Evolutionary conservation across 192 early-diverging fungal species (phyloP), one percentile per base, ranked within the genome.

Genomic region (Lobosporangium transversale): DNA sequence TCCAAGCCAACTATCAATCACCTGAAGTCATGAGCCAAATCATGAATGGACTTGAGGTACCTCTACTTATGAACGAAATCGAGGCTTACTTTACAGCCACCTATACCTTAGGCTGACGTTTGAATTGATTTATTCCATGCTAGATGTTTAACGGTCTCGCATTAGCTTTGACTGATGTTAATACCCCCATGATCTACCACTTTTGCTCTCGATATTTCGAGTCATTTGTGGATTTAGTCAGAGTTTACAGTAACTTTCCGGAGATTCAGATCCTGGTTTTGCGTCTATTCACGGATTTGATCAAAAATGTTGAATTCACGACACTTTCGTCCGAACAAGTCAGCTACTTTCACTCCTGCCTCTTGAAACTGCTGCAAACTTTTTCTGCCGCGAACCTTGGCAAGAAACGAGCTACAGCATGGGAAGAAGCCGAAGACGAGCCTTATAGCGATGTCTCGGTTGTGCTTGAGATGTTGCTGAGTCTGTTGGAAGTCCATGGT

Each of bases 71-170:
- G n/a, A n/a, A n/a, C n/a, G n/a, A n/a, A n/a, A n/a, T n/a, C n/a
- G 11, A 21, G n/a, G 1, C 49, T 21, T 50, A 11, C 18, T 11
- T 50, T 23, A 50, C 15, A 10, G 15, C 15, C 1, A 50, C 49
- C 15, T 11, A 50, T 3, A 10, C 0, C 23, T 7, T 7, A 31
- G 7, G 12, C 33, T 32, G 18, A 48, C n/a, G 6, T 2, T 43
- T 24, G 9, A 2, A 24, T 14, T 21, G 12, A 15, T 59, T 40
- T 59, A 27, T 29, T 2, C 26, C 26, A 1, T 12, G 23, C 18
- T 74, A 93, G 83, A 84, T 94, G 90, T 92, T 90, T 75, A 88
- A 89, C 62, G 93, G 93, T 26, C 69, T 94, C 3, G 91, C 89
- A n/a, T 59, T 91, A 15, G 87, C 91, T 0, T 78, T 83, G 27